Base-by-base conservation (phyloP, 257 asterid genomes). In the Mitragyna speciosa region DNA sequence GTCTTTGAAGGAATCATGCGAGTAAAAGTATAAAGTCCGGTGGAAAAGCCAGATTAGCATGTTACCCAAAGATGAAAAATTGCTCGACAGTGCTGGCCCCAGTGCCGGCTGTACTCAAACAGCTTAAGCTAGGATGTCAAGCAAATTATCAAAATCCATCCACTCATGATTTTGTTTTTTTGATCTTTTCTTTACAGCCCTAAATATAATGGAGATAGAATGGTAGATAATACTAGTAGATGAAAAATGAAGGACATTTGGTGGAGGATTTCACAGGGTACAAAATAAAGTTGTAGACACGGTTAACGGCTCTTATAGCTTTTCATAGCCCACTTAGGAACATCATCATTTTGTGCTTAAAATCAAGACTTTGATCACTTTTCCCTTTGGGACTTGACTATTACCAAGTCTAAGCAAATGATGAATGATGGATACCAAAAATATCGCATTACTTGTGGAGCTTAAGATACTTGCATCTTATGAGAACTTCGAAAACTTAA, bases 21-120 rank as follows among this genome's bases (percentile, higher is more conserved):
- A 73, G 36, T 72, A 77, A 82, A 72, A 74, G 71, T 12, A 73
- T 80, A 86, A 76, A 86, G 49, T 75, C 49, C 45, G 51, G 70
- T 58, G 70, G 86, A 89, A 74, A 79, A 82, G 49, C 87, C 94
- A 91, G 83, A 91, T 87, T 88, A 88, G 88, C 79, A 83, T 88
- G 92, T 84, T 91, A 84, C 91, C 81, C 73, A 85, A 88, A 88
- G 92, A 66, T 86, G 84, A 73, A 86, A 86, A 77, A 77, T 83
- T n/a, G 82, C 48, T 85, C 80, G 83, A 76, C 87, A 73, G 73
- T 6, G 26, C 2, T 84, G 91, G 92, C 74, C 92, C 87, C 70
- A 69, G 19, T 80, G 78, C 82, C 51, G 79, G 76, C 82, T 79
- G 15, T 12, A 48, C 80, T 69, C 30, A 79, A 12, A 47, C 28